phyloP scores from a whole-genome alignment of 2,329 filamentous ascomycete genomes.

The Alternaria solani region DNA sequence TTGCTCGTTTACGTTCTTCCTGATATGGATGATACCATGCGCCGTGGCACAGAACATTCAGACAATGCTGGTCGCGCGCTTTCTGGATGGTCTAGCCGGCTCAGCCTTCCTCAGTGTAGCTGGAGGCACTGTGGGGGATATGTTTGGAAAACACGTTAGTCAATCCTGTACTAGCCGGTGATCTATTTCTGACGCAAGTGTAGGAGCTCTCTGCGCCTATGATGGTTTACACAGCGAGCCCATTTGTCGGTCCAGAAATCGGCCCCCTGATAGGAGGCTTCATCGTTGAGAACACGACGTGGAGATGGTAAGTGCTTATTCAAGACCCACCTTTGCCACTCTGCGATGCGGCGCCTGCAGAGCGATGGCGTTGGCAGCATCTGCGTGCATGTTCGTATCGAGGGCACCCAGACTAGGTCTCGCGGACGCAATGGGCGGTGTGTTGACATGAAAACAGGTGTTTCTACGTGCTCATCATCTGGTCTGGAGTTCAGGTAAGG shows the following conservation, averaged over 20 bases:
- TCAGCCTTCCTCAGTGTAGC: constrained; percentile 72
- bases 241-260: constrained; percentile 65
- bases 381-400: constrained; percentile 11
- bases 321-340: constrained; percentile 13
- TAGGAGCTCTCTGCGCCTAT: constrained; percentile 77
- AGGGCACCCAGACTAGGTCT: background rate
- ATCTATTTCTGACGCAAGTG: constrained; percentile 15
- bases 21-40: constrained; percentile 82
- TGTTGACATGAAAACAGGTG: constrained; percentile 43
- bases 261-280: constrained; percentile 75
- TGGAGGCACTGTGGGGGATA: constrained; percentile 83
- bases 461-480: constrained; percentile 83
- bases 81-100: constrained; percentile 77
- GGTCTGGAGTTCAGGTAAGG: constrained; percentile 64
- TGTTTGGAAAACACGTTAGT: constrained; percentile 48
- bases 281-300: constrained; percentile 77
- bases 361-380: constrained; percentile 1
- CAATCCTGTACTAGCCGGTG: background rate
- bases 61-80: constrained; percentile 79
- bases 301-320: constrained; percentile 56
- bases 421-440: constrained; percentile 23
- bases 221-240: constrained; percentile 70
- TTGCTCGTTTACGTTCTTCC: constrained; percentile 73
- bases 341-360: constrained; percentile 14
- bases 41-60: constrained; percentile 83